Conservation (phyloP, 371 early-diverging fungal genomes). For the Mortierella polycephala region DNA sequence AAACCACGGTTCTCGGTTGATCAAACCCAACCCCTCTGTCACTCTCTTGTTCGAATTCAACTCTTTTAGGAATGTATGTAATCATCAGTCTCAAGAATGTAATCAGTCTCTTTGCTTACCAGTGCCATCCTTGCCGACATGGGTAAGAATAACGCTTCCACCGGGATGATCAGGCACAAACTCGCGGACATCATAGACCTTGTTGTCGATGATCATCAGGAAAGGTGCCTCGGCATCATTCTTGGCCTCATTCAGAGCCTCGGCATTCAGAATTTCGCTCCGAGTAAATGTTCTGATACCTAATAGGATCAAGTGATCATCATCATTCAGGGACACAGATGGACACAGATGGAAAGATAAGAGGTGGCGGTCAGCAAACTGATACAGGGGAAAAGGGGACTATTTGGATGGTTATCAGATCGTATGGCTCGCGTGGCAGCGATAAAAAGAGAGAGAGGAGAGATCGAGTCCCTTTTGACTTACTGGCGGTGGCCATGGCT, state of each 20-base stretch:
- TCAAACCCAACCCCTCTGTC: too few species aligned
- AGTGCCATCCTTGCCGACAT: slow-evolving; percentile 87
- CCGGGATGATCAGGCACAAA: slow-evolving; percentile 90
- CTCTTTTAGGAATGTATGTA: slow-evolving; percentile 4
- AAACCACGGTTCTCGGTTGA: too few species aligned
- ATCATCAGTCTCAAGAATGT: neutral
- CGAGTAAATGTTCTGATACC: slow-evolving; percentile 48
- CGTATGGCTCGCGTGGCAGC: neutral
- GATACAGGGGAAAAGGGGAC: neutral
- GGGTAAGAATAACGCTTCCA: slow-evolving; percentile 78
- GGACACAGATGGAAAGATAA: neutral
- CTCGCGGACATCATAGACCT: slow-evolving; percentile 89
- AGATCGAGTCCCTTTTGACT: neutral
- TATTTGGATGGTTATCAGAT: slow-evolving; percentile 1
- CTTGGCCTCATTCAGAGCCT: slow-evolving; percentile 43
- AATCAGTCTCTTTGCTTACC: slow-evolving; percentile 55
- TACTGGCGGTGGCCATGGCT: slow-evolving; percentile 21
- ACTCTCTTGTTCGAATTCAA: too few species aligned
- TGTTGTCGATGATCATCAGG: slow-evolving; percentile 78
- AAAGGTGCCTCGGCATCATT: slow-evolving; percentile 62
- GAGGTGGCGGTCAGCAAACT: neutral
- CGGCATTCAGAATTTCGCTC: slow-evolving; percentile 48
- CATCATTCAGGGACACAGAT: neutral
- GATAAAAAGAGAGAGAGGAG: slow-evolving; percentile 1
- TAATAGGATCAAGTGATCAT: slow-evolving; percentile 1